Percentiles rank a stretch among this genome's conserved stretches.
phyloP scores from a whole-genome alignment of 2,329 filamentous ascomycete genomes.

The Botrytis hyacinthi region DNA sequence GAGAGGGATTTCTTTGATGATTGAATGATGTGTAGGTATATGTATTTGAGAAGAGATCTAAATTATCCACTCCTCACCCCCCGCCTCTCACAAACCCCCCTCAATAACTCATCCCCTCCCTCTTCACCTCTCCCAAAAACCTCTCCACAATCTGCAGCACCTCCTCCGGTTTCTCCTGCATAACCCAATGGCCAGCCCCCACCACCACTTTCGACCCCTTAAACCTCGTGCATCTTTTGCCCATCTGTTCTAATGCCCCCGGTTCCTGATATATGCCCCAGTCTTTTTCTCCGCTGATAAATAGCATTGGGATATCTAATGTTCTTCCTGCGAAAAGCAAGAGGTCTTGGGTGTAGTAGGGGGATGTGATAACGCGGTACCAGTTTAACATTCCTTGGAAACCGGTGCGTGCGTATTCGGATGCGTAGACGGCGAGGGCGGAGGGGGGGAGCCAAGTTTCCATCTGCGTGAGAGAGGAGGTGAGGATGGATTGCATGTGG shows the following conservation, averaged over 20 bases:
- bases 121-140: slow-evolving; percentile 39
- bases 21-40: no score
- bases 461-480: slow-evolving; percentile 35
- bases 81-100: no score
- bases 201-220: slow-evolving; percentile 53
- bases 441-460: slow-evolving; percentile 60
- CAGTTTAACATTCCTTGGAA: slow-evolving; percentile 68
- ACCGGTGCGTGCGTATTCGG: slow-evolving; percentile 59
- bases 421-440: slow-evolving; percentile 58
- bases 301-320: slow-evolving; percentile 59
- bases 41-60: no score
- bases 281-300: slow-evolving; percentile 61
- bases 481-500: slow-evolving; percentile 47
- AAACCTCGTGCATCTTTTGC: slow-evolving; percentile 52
- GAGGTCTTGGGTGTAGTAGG: slow-evolving; percentile 49
- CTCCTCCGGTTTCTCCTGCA: slow-evolving; percentile 61
- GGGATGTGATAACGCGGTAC: slow-evolving; percentile 60
- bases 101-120: slow-evolving; percentile 21
- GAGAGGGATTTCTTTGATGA: no score
- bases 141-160: slow-evolving; percentile 49
- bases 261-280: slow-evolving; percentile 70
- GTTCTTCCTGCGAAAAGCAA: slow-evolving; percentile 58
- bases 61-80: no score
- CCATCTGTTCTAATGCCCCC: slow-evolving; percentile 58
- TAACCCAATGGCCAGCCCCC: slow-evolving; percentile 63